phyloP scores from a whole-genome alignment of 805 yeast genomes.

The Candida jianshihensis region DNA sequence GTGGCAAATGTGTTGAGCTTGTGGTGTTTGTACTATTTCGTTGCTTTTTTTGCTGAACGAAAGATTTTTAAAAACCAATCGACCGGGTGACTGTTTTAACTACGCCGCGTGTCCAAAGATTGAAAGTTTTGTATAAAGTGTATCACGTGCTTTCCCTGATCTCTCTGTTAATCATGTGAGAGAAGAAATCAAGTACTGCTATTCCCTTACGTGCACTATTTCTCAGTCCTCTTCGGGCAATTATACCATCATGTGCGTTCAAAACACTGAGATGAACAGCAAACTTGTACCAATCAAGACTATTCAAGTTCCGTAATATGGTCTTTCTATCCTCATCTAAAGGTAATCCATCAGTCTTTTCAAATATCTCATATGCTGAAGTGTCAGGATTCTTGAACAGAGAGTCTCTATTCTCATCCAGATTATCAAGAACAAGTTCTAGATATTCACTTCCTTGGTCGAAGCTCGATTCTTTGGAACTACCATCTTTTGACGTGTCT shows the following conservation, averaged over 20 bases:
- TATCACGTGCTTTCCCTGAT: constrained; percentile 6
- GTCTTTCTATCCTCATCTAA: constrained; percentile 30
- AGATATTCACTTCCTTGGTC: background rate
- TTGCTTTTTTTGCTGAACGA: no score
- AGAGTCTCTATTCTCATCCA: background rate
- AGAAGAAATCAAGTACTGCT: constrained; percentile 46
- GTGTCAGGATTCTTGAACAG: constrained; percentile 8
- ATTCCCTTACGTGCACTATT: constrained; percentile 44
- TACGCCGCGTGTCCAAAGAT: no score
- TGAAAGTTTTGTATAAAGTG: no score
- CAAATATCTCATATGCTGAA: constrained; percentile 14
- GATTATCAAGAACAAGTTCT: background rate
- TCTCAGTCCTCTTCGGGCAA: constrained; percentile 62
- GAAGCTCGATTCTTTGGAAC: no score
- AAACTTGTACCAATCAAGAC: constrained; percentile 68
- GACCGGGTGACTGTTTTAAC: no score
- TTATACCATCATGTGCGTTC: constrained; percentile 84
- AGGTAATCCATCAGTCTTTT: constrained; percentile 21
- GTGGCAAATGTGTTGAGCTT: no score
- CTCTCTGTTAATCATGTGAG: constrained; percentile 17
- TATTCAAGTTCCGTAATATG: constrained; percentile 51
- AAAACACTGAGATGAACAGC: constrained; percentile 64
- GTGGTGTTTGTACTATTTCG: no score
- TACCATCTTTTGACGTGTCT: constrained; percentile 8
- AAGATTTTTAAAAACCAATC: no score